These are phyloP conservation scores for Penicillium silybi DNA, from an alignment of 495 filamentous ascomycete species.

Conservation along the genomic window DNA sequence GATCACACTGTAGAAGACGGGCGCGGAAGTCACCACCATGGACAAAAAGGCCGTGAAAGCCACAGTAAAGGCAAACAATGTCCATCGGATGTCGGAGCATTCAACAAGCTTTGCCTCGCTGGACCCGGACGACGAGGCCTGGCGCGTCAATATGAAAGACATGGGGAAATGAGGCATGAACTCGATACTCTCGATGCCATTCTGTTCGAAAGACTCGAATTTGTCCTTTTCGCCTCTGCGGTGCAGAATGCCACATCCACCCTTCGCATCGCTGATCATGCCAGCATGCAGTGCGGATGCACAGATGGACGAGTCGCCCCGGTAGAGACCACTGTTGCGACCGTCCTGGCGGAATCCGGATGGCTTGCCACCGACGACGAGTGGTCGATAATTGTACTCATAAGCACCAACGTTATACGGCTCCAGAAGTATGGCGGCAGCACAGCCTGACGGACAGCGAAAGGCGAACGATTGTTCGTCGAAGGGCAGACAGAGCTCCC, in stretches of 20 bases:
- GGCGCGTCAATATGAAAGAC: constrained; percentile 55
- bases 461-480: constrained; percentile 63
- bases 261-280: constrained; percentile 55
- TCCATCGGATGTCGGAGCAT: constrained; percentile 67
- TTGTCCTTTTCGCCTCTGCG: constrained; percentile 56
- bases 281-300: constrained; percentile 71
- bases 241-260: constrained; percentile 69
- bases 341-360: constrained; percentile 28
- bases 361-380: constrained; percentile 66
- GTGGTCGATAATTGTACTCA: constrained; percentile 58
- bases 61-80: constrained; percentile 60
- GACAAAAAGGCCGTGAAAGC: constrained; percentile 61
- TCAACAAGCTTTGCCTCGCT: constrained; percentile 13
- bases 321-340: constrained; percentile 50
- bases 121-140: constrained; percentile 15
- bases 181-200: constrained; percentile 61
- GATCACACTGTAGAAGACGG: constrained; percentile 60
- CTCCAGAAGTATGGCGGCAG: constrained; percentile 59
- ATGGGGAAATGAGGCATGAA: constrained; percentile 70
- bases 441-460: constrained; percentile 68
- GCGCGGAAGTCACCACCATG: constrained; percentile 59
- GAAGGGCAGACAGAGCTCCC: constrained; percentile 69
- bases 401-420: constrained; percentile 65
- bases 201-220: constrained; percentile 46
- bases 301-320: constrained; percentile 77